A percentile compares a stretch with the other conserved stretches of the same genome.
Conservation (phyloP, 208 protist genomes). For the Trypanosoma lewisi region DNA sequence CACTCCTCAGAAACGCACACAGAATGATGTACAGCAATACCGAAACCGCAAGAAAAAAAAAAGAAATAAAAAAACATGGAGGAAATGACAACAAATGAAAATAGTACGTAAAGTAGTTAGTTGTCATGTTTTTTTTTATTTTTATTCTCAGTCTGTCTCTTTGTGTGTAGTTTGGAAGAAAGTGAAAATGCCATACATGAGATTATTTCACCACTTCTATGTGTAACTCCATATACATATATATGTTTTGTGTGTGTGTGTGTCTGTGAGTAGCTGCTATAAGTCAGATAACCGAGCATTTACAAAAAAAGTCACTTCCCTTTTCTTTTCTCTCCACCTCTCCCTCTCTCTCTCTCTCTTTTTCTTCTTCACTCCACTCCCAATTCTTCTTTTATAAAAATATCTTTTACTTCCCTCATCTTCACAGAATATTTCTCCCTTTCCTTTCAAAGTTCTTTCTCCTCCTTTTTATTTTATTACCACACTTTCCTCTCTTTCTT, state of each 20-base stretch:
- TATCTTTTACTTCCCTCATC: background rate
- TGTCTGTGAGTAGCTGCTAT: background rate
- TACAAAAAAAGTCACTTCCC: background rate
- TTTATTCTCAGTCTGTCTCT: background rate
- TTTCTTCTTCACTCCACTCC: background rate
- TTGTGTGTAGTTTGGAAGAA: background rate
- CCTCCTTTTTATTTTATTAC: background rate
- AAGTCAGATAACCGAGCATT: too few relatives aligned
- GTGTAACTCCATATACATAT: conserved; percentile 11
- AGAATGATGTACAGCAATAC: background rate
- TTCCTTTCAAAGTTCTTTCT: background rate
- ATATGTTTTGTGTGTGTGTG: background rate
- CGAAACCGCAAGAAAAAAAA: conserved; percentile 7
- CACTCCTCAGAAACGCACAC: background rate
- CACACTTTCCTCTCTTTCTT: background rate
- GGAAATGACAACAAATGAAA: background rate
- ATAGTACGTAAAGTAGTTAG: background rate
- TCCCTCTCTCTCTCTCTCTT: background rate
- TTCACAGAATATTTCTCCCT: background rate
- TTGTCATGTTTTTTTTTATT: background rate
- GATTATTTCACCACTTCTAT: background rate
- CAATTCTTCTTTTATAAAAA: background rate
- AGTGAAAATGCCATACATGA: background rate
- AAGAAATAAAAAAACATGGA: background rate
- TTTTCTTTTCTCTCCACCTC: background rate